Evolutionary conservation across 2,329 filamentous ascomycete species (phyloP).

Genomic region (Xenoacremonium recifei): DNA sequence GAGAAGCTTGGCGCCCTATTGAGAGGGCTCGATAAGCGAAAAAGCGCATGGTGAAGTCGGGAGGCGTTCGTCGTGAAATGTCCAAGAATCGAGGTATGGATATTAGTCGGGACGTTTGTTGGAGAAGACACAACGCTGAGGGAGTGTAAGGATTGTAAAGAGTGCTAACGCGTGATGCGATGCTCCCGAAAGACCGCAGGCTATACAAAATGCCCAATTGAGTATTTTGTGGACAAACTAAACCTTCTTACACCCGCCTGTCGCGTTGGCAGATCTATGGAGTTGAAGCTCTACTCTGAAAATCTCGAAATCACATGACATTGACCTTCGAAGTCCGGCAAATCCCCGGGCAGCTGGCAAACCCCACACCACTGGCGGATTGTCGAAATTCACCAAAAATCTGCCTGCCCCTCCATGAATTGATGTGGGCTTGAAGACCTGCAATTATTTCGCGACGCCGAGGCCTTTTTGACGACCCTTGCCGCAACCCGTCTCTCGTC

Average conservation of each 20-base stretch:
- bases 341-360: constrained; percentile 29
- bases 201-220: constrained; percentile 18
- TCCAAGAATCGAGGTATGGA: background rate
- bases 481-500: constrained; percentile 11
- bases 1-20: constrained; percentile 16
- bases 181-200: too few relatives aligned
- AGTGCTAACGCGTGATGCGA: too few relatives aligned
- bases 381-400: constrained; percentile 42
- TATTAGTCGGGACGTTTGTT: background rate
- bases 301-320: constrained; percentile 39
- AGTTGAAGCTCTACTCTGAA: constrained; percentile 24
- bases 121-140: too few relatives aligned
- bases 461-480: constrained; percentile 15
- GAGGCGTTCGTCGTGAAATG: too few relatives aligned
- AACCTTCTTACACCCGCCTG: constrained; percentile 12
- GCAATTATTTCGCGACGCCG: constrained; percentile 18
- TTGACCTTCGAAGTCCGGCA: constrained; percentile 25
- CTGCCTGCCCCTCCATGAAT: constrained; percentile 41
- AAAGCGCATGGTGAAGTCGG: constrained; percentile 28
- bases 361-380: constrained; percentile 37
- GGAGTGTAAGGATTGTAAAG: too few relatives aligned
- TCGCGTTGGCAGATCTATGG: constrained; percentile 14
- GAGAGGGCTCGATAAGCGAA: constrained; percentile 22
- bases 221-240: constrained; percentile 1
- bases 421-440: constrained; percentile 8